A percentile compares a stretch with the other conserved stretches of the same genome.
These are phyloP conservation scores for Colletotrichum sublineola DNA, from an alignment of 2,329 filamentous ascomycete genomes.

Conservation along the genomic window DNA sequence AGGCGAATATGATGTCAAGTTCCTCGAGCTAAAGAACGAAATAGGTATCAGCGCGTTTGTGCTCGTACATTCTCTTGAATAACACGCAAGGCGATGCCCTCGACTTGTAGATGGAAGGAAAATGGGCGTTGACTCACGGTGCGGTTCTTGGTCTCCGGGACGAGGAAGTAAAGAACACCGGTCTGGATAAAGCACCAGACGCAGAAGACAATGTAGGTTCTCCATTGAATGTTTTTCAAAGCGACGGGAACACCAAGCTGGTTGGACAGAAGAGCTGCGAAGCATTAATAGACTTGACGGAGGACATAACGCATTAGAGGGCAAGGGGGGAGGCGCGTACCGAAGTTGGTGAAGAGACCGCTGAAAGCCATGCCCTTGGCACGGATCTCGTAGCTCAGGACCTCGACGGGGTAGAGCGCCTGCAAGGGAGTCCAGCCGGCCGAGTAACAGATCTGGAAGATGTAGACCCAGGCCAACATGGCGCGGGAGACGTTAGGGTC, in stretches of 20 bases:
- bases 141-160: conserved; percentile 64
- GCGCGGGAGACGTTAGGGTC: conserved; percentile 56
- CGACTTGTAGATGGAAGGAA: background rate
- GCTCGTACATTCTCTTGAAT: background rate
- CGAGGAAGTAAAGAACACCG: conserved; percentile 61
- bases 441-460: conserved; percentile 65
- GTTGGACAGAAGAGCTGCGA: conserved; percentile 59
- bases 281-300: too few relatives aligned
- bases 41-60: background rate
- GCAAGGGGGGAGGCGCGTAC: background rate
- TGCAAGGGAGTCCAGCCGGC: conserved; percentile 54
- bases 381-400: conserved; percentile 65
- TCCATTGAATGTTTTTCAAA: conserved; percentile 64
- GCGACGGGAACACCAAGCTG: conserved; percentile 62
- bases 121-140: conserved; percentile 48
- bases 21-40: conserved; percentile 24
- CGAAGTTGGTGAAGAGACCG: conserved; percentile 27
- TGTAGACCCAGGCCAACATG: conserved; percentile 63
- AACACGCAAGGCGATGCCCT: conserved; percentile 28
- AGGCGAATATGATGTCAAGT: conserved; percentile 36
- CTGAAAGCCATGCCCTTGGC: conserved; percentile 69
- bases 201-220: conserved; percentile 66
- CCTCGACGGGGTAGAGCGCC: conserved; percentile 65
- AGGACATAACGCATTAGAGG: too few relatives aligned
- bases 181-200: conserved; percentile 58